These are phyloP conservation scores for Fusarium sp. DNA, from an alignment of 2,329 filamentous ascomycete genomes.

Conservation along the genomic window DNA sequence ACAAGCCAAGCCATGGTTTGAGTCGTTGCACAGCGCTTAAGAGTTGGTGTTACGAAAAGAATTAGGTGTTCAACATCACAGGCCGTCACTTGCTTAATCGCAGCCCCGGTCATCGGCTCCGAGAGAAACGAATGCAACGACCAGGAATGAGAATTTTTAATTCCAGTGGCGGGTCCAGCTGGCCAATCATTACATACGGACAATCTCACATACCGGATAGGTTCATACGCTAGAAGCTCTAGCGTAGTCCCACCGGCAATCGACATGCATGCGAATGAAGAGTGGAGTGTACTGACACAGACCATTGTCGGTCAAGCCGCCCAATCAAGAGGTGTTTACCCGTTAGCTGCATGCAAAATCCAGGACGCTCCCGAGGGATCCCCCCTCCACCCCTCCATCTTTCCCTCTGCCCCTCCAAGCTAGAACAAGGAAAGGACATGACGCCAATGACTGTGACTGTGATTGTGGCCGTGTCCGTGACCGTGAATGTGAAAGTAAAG, in stretches of 20 bases:
- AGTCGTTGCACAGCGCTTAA: slow-evolving; percentile 25
- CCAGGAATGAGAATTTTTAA: slow-evolving; percentile 41
- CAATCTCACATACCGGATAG: slow-evolving; percentile 29
- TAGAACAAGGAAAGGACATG: slow-evolving; percentile 3
- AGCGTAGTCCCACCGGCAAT: slow-evolving; percentile 39
- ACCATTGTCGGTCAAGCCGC: slow-evolving; percentile 26
- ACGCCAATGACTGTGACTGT: not conserved
- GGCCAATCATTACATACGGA: slow-evolving; percentile 38
- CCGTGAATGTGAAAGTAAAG: not conserved
- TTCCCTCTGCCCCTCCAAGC: not conserved
- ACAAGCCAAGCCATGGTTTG: slow-evolving; percentile 14
- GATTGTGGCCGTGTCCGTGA: not conserved
- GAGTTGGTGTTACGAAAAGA: slow-evolving; percentile 41
- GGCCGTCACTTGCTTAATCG: slow-evolving; percentile 7
- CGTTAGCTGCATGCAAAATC: slow-evolving; percentile 43
- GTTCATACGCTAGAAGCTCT: slow-evolving; percentile 39
- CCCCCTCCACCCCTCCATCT: slow-evolving; percentile 8
- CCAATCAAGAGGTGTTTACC: slow-evolving; percentile 40
- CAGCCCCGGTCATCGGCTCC: slow-evolving; percentile 45
- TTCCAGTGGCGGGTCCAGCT: slow-evolving; percentile 36
- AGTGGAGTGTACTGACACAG: slow-evolving; percentile 12
- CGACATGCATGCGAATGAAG: slow-evolving; percentile 27
- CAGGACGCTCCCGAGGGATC: slow-evolving; percentile 34
- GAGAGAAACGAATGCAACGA: slow-evolving; percentile 22
- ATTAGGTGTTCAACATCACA: slow-evolving; percentile 12